Percentiles rank a stretch among this genome's conserved stretches.
These are phyloP conservation scores for Mitragyna speciosa DNA, from an alignment of 257 asterid genomes.

Conservation along the genomic window DNA sequence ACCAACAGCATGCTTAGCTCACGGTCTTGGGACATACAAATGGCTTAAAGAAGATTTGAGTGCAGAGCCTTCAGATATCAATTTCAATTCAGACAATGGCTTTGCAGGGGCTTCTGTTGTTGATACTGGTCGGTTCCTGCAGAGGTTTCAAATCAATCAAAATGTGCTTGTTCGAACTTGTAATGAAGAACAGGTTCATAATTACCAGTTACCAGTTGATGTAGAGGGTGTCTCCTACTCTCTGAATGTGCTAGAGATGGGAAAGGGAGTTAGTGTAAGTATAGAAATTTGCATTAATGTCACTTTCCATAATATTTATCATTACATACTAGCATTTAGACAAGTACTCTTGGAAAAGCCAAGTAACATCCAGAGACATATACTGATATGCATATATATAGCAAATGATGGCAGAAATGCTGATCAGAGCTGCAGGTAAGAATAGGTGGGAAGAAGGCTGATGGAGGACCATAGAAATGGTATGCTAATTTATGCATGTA, in stretches of 20 bases:
- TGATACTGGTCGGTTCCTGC: constrained; percentile 65
- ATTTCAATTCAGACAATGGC: constrained; percentile 42
- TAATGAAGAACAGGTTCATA: constrained; percentile 38
- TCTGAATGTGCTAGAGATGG: constrained; percentile 62
- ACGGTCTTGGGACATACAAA: constrained; percentile 90
- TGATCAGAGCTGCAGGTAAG: too few relatives aligned
- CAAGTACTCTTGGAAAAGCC: neutral
- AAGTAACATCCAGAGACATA: too few relatives aligned
- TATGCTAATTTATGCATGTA: too few relatives aligned
- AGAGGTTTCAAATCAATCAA: constrained; percentile 52
- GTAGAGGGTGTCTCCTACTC: constrained; percentile 46
- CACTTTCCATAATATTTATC: neutral
- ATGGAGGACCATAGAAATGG: too few relatives aligned
- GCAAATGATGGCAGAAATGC: too few relatives aligned
- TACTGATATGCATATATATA: too few relatives aligned
- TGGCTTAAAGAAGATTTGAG: constrained; percentile 85
- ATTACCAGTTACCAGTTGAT: constrained; percentile 51
- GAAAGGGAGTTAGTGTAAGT: constrained; percentile 63
- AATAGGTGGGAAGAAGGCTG: too few relatives aligned
- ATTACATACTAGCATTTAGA: neutral
- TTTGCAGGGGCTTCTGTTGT: constrained; percentile 58
- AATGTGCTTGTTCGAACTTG: constrained; percentile 45
- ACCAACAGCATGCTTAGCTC: constrained; percentile 42
- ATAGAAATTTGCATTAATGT: neutral
- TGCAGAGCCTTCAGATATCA: constrained; percentile 46